These are phyloP conservation scores for Salix purpurea DNA, from an alignment of 345 rosid genomes.

Conservation along the genomic window DNA sequence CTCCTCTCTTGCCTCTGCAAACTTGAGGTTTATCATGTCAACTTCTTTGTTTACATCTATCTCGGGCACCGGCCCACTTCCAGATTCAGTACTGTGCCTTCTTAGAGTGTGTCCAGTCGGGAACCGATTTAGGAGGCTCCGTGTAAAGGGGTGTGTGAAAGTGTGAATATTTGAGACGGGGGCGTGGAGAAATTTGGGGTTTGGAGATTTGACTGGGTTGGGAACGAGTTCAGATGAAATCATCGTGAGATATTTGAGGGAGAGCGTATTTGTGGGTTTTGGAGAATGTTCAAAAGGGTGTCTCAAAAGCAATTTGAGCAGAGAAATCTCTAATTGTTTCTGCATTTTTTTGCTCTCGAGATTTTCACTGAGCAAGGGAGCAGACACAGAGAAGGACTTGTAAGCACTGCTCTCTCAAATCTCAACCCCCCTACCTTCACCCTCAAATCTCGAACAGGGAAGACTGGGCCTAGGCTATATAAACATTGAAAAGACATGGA, in stretches of 20 bases:
- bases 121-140: slow-evolving; percentile 1
- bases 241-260: slow-evolving; percentile 1
- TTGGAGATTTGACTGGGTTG: slow-evolving; percentile 14
- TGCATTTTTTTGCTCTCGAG: slow-evolving; percentile 26
- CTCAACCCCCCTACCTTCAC: neutral
- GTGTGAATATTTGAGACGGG: slow-evolving; percentile 12
- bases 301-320: slow-evolving; percentile 31
- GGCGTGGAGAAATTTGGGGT: neutral
- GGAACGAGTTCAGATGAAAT: slow-evolving; percentile 14
- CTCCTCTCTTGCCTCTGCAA: slow-evolving; percentile 99
- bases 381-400: neutral
- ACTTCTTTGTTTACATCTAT: slow-evolving; percentile 65
- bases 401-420: neutral
- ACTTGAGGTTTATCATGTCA: slow-evolving; percentile 79
- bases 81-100: slow-evolving; percentile 33
- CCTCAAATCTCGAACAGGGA: no score
- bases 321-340: slow-evolving; percentile 31
- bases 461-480: neutral
- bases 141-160: neutral
- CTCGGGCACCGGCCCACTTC: slow-evolving; percentile 19
- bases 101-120: slow-evolving; percentile 15
- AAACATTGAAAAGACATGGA: neutral
- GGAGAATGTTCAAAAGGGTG: slow-evolving; percentile 21
- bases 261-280: slow-evolving; percentile 18
- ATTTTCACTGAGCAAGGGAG: neutral